Evolutionary conservation across 768 basidiomycete species (phyloP).

Genomic region (Hemileccinum rubropunctum): DNA sequence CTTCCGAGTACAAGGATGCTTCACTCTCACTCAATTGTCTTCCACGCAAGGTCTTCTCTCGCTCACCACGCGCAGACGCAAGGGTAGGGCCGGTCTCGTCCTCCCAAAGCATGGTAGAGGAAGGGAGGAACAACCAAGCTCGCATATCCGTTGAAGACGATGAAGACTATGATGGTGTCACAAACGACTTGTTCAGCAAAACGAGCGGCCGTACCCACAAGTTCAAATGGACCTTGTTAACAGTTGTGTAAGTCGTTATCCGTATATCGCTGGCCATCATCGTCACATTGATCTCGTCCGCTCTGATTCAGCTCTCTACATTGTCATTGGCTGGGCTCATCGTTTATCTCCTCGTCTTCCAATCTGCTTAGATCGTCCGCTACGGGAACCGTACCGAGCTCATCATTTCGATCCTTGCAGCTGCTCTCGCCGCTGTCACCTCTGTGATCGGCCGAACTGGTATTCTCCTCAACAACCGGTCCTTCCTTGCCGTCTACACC

Average conservation of each 20-base stretch:
- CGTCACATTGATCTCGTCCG: too few species aligned
- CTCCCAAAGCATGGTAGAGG: conserved; percentile 69
- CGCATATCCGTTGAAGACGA: conserved; percentile 52
- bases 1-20: too few species aligned
- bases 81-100: conserved; percentile 30
- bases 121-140: conserved; percentile 50
- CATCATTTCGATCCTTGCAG: conserved; percentile 67
- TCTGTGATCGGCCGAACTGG: conserved; percentile 76
- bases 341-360: conserved; percentile 64
- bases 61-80: conserved; percentile 37
- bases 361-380: conserved; percentile 65
- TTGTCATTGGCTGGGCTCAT: conserved; percentile 64
- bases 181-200: conserved; percentile 41
- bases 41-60: conserved; percentile 57
- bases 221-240: conserved; percentile 88
- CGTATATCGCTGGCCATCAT: not conserved
- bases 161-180: conserved; percentile 51
- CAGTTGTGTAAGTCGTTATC: conserved; percentile 7
- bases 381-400: conserved; percentile 68
- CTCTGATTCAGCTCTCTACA: conserved; percentile 57
- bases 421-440: conserved; percentile 56
- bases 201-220: conserved; percentile 41
- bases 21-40: conserved; percentile 74
- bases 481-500: conserved; percentile 74
- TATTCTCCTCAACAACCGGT: conserved; percentile 79